phyloP scores from a whole-genome alignment of 192 early-diverging fungal species.

The Coemansia nantahalensis region DNA sequence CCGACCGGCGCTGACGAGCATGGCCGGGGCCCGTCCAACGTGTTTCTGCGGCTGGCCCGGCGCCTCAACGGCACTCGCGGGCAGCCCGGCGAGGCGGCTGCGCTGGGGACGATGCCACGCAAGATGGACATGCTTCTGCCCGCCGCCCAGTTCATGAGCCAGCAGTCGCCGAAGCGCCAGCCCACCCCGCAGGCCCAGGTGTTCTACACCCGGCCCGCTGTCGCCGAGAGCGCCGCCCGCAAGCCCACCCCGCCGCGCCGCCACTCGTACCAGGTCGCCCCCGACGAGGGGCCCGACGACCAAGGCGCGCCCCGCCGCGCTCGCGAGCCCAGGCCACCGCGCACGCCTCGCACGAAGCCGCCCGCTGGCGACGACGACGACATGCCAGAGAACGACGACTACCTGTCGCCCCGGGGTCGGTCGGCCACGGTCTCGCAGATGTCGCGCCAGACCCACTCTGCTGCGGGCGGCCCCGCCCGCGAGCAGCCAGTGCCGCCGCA shows the following conservation, averaged over 20 bases:
- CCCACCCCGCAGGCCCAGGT: conserved; percentile 36
- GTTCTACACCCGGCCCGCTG: conserved; percentile 26
- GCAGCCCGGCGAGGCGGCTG: conserved; percentile 5
- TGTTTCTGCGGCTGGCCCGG: conserved; percentile 43
- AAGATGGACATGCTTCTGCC: conserved; percentile 51
- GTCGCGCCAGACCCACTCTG: neutral
- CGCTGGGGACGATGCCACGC: conserved; percentile 42
- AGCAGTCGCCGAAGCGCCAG: conserved; percentile 38
- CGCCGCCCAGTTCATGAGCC: conserved; percentile 49
- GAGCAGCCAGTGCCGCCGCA: too few species aligned
- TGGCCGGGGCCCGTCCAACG: conserved; percentile 21
- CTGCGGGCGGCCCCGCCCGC: too few species aligned
- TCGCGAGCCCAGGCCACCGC: neutral
- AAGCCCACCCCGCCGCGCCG: conserved; percentile 34
- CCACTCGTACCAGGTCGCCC: conserved; percentile 40
- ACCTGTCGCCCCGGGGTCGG: conserved; percentile 15
- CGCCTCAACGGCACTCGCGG: conserved; percentile 38
- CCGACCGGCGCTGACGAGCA: conserved; percentile 4
- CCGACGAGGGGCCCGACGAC: conserved; percentile 1
- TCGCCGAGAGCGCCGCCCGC: conserved; percentile 11
- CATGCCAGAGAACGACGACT: neutral
- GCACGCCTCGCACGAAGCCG: neutral
- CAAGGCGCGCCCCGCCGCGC: neutral
- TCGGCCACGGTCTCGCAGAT: conserved; percentile 45
- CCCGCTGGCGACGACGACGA: conserved; percentile 3